Evolutionary conservation across 345 rosid genomes (phyloP), one percentile per base, ranked within the genome.

Genomic region (Psidium guajava): DNA sequence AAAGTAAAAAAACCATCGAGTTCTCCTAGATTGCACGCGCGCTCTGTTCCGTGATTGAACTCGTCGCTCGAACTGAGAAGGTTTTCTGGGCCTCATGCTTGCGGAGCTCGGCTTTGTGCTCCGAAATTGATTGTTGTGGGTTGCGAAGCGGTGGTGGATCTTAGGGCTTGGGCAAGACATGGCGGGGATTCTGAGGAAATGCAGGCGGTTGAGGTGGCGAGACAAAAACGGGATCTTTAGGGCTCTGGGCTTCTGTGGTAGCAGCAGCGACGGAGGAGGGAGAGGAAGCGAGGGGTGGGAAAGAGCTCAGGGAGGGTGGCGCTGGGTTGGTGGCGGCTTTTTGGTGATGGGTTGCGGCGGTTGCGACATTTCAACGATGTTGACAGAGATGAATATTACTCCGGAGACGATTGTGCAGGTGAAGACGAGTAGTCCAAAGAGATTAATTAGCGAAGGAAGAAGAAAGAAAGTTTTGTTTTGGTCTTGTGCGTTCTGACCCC

Each of bases 71-170:
- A 44, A 44, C 47, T 44, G 47, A 44, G 47, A 8, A 44, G 8
- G 7, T 7, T 5, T 44, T 44, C 47, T 44, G 47, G 47, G 47
- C 47, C 47, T 44, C 47, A 8, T 44, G 47, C 47, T 44, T 44
- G 47, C 6, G 47, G 47, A 44, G 47, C 47, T 44, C 6, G 47
- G 8, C 47, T 44, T 44, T 44, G 47, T 44, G 47, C 47, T 44
- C 47, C 47, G 47, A 44, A 44, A 6, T 44, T 1, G 8, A 44
- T 44, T 6, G 47, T 6, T 6, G 47, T 44, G 98, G 64, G 89
- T 92, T 7, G 96, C 85, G 83, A 96, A 96, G 75, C 69, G 91
- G 86, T 83, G 91, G 50, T 83, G 87, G 54, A 55, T 36, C 14
- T 80, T 44, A 13, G 88, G 87, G 74, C 61, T 44, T 56, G 90